Conservation (phyloP, 768 basidiomycete species). For the Lactarius pseudohatsudake region DNA sequence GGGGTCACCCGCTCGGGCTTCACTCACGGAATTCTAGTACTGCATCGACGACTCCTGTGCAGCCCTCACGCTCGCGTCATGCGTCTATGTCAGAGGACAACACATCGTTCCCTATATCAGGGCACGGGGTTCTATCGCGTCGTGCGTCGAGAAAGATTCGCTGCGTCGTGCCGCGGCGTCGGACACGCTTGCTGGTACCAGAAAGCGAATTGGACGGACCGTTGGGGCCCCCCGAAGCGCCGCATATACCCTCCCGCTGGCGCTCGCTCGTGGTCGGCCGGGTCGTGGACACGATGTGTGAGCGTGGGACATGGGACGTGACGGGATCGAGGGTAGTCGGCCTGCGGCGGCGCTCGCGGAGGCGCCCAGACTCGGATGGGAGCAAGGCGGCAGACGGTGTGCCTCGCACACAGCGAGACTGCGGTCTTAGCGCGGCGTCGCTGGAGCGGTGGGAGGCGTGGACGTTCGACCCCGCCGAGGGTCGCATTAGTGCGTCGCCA, state of each 20-base stretch:
- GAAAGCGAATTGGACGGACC: slow-evolving; percentile 37
- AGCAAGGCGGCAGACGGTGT: slow-evolving; percentile 14
- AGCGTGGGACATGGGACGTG: slow-evolving; percentile 80
- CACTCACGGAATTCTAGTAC: slow-evolving; percentile 66
- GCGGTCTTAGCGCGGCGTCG: slow-evolving; percentile 59
- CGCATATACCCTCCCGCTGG: slow-evolving; percentile 46
- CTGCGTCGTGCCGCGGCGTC: slow-evolving; percentile 45
- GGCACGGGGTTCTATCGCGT: slow-evolving; percentile 74
- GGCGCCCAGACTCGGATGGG: slow-evolving; percentile 5
- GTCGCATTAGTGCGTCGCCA: slow-evolving; percentile 50
- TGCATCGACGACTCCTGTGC: slow-evolving; percentile 42
- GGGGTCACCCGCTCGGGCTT: slow-evolving; percentile 47
- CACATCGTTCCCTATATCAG: slow-evolving; percentile 73
- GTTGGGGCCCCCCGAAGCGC: slow-evolving; percentile 28
- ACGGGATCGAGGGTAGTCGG: slow-evolving; percentile 58
- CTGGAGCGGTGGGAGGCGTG: slow-evolving; percentile 85
- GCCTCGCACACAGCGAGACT: slow-evolving; percentile 29
- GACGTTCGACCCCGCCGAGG: slow-evolving; percentile 62
- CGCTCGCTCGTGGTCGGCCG: slow-evolving; percentile 54
- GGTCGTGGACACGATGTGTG: slow-evolving; percentile 58
- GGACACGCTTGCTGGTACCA: slow-evolving; percentile 49
- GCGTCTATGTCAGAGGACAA: slow-evolving; percentile 49
- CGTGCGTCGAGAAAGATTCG: slow-evolving; percentile 69
- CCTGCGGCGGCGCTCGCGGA: slow-evolving; percentile 63
- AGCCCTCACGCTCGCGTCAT: slow-evolving; percentile 49